Percentiles rank a stretch among this genome's conserved stretches.
These are phyloP conservation scores for Tetrapisispora iriomotensis DNA, from an alignment of 805 yeast genomes.

Conservation along the genomic window DNA sequence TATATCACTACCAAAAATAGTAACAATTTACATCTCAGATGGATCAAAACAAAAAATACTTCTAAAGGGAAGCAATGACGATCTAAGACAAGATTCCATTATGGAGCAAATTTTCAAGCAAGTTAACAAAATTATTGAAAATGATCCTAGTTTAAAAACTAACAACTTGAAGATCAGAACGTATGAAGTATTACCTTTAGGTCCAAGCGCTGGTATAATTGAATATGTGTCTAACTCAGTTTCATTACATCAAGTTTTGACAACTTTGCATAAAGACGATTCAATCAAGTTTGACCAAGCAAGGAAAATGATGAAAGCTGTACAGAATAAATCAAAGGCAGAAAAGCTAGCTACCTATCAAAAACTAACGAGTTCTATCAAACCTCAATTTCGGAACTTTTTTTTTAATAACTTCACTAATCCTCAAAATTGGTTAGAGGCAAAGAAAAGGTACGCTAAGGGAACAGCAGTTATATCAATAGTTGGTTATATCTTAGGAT, in stretches of 20 bases:
- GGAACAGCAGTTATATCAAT: slow-evolving; percentile 82
- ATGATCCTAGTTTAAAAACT: slow-evolving; percentile 45
- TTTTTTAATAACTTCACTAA: slow-evolving; percentile 58
- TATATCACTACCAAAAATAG: slow-evolving; percentile 77
- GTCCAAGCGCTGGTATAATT: slow-evolving; percentile 77
- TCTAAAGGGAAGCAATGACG: slow-evolving; percentile 82
- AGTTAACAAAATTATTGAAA: slow-evolving; percentile 56
- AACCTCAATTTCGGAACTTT: slow-evolving; percentile 62
- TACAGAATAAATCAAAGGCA: slow-evolving; percentile 36
- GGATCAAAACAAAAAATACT: slow-evolving; percentile 54
- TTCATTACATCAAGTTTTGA: slow-evolving; percentile 59
- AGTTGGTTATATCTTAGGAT: slow-evolving; percentile 78
- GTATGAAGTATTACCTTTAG: slow-evolving; percentile 83
- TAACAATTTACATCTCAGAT: slow-evolving; percentile 42
- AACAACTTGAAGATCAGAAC: slow-evolving; percentile 63
- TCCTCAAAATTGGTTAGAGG: slow-evolving; percentile 65
- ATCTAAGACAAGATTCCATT: slow-evolving; percentile 87
- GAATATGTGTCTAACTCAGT: slow-evolving; percentile 78
- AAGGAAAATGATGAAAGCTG: slow-evolving; percentile 50
- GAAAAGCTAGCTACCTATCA: slow-evolving; percentile 39
- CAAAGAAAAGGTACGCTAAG: slow-evolving; percentile 54
- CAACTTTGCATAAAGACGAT: slow-evolving; percentile 52
- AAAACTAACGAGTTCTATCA: slow-evolving; percentile 39
- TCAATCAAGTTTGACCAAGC: slow-evolving; percentile 45
- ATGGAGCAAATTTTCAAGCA: slow-evolving; percentile 95